Percentiles rank a stretch among this genome's conserved stretches.
Evolutionary conservation across 148 eudicot genomes (phyloP).

Genomic region (Rhododendron williamsianum): DNA sequence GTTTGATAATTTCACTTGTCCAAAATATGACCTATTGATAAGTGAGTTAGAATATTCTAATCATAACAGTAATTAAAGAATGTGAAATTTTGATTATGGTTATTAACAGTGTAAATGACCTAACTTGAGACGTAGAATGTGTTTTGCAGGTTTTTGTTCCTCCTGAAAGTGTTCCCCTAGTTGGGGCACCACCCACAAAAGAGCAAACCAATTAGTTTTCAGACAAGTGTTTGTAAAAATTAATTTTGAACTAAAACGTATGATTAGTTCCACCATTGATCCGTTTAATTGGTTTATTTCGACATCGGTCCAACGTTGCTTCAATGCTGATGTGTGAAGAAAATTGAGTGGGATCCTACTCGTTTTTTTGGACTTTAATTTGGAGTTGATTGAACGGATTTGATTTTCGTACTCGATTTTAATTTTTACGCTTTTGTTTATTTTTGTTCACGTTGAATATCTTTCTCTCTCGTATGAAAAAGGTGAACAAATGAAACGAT

Average conservation of each 20-base stretch:
- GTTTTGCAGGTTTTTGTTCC: neutral
- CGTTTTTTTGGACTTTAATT: neutral
- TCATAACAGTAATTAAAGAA: neutral
- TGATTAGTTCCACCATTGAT: neutral
- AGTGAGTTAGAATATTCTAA: neutral
- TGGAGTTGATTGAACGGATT: neutral
- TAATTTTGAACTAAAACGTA: neutral
- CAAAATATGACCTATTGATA: neutral
- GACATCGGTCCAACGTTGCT: neutral
- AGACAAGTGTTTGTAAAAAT: neutral
- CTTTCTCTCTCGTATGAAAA: neutral
- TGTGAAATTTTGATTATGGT: neutral
- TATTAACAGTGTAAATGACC: neutral
- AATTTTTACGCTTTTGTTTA: neutral
- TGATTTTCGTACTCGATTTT: neutral
- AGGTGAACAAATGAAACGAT: neutral
- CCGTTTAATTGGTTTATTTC: neutral
- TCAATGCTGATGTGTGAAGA: neutral
- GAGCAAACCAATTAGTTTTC: neutral
- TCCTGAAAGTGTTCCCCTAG: neutral
- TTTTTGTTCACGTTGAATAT: neutral
- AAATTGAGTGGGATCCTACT: neutral
- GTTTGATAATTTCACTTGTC: neutral
- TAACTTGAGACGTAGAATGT: neutral
- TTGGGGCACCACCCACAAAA: neutral